Conservation (phyloP, 345 rosid genomes). For the Arabidopsis suecica region DNA sequence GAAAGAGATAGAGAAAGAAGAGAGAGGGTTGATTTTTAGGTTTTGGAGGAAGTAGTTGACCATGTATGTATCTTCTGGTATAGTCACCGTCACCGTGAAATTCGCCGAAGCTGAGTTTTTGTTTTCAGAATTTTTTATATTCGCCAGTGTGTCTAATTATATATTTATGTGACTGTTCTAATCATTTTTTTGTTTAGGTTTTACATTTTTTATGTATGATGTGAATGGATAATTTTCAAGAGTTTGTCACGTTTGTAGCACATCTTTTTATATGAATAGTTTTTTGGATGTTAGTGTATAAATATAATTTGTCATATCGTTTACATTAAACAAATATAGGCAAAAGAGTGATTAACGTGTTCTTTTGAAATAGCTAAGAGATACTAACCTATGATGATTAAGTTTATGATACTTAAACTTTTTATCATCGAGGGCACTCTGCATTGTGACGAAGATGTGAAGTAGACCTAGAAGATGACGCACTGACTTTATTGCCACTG, state of each 20-base stretch:
- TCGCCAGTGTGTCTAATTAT: neutral
- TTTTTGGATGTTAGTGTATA: neutral
- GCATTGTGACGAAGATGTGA: neutral
- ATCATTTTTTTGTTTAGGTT: neutral
- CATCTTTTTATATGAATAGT: neutral
- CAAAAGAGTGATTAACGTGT: no score
- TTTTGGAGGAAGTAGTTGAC: conserved; percentile 18
- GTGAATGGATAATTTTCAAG: neutral
- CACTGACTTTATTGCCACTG: neutral
- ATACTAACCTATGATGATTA: neutral
- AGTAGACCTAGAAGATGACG: neutral
- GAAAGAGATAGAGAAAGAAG: neutral
- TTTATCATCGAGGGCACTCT: neutral
- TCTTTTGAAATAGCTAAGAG: neutral
- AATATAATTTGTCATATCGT: no score
- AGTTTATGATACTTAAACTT: neutral
- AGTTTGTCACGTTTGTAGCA: neutral
- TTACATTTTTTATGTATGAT: neutral
- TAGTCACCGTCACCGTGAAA: conserved; percentile 35
- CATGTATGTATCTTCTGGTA: conserved; percentile 20
- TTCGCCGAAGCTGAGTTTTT: conserved; percentile 24
- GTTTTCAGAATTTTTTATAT: conserved; percentile 9
- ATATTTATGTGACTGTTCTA: conserved; percentile 21
- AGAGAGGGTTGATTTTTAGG: conserved; percentile 10
- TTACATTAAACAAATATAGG: no score